Conservation (phyloP, 352 stramenopile species). For the Phytopythium ostracodes region DNA sequence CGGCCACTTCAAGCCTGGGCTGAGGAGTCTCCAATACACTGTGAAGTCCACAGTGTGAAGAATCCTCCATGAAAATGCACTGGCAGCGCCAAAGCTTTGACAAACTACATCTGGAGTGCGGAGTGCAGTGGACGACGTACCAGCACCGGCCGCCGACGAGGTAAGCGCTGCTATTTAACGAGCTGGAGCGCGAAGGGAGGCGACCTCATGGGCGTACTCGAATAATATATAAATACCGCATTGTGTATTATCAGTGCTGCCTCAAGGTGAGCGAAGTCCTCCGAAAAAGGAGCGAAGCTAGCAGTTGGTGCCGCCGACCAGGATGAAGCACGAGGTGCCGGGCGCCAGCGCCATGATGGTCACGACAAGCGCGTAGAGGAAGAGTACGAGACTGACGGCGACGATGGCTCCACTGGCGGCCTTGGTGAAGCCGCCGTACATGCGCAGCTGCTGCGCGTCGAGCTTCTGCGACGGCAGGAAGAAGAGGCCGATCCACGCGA, state of each 20-base stretch:
- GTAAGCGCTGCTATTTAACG: too few species aligned
- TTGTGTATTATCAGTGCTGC: not conserved
- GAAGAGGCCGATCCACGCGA: constrained; percentile 53
- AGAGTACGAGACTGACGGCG: constrained; percentile 24
- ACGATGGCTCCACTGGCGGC: constrained; percentile 24
- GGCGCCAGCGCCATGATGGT: constrained; percentile 35
- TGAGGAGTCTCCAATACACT: too few species aligned
- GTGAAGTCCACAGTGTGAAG: too few species aligned
- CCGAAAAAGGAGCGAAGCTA: constrained; percentile 2
- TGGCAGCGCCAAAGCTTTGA: too few species aligned
- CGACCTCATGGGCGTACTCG: not conserved
- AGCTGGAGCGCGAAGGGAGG: too few species aligned
- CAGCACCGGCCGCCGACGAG: too few species aligned
- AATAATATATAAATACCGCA: not conserved
- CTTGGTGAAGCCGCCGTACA: constrained; percentile 65
- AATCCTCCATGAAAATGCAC: too few species aligned
- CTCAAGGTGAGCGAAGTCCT: not conserved
- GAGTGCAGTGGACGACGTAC: too few species aligned
- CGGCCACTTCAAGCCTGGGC: too few species aligned
- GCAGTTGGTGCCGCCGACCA: constrained; percentile 32
- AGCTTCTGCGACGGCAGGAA: constrained; percentile 70
- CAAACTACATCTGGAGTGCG: too few species aligned
- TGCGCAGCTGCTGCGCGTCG: constrained; percentile 61
- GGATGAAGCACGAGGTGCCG: constrained; percentile 25
- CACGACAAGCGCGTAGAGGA: constrained; percentile 33